These are phyloP conservation scores for Rheum nobile DNA, from an alignment of 148 eudicot genomes.

Conservation along the genomic window DNA sequence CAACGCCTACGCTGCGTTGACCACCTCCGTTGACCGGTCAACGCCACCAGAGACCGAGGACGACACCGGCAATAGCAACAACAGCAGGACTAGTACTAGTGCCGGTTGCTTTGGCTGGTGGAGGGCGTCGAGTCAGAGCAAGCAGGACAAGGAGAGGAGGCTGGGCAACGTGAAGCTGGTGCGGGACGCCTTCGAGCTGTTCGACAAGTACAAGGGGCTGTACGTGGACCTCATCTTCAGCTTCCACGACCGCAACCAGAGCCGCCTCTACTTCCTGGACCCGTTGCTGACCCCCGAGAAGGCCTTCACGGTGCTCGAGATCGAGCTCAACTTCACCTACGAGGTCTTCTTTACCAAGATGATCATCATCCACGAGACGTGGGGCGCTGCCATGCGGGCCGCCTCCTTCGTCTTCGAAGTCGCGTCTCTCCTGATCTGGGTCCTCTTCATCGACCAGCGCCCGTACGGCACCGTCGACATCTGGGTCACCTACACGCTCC, in stretches of 20 bases:
- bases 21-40: neutral
- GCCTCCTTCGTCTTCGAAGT: slow-evolving; percentile 12
- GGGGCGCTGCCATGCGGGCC: slow-evolving; percentile 13
- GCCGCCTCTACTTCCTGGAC: slow-evolving; percentile 29
- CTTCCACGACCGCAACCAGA: slow-evolving; percentile 26
- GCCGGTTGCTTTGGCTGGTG: no score
- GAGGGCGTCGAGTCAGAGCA: no score
- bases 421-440: slow-evolving; percentile 16
- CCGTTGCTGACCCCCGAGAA: slow-evolving; percentile 13
- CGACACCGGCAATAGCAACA: no score
- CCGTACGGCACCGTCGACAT: slow-evolving; percentile 10
- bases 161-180: slow-evolving; percentile 20
- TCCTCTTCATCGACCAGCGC: neutral
- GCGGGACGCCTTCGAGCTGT: slow-evolving; percentile 21
- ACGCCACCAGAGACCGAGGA: neutral
- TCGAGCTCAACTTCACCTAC: slow-evolving; percentile 42
- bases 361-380: slow-evolving; percentile 11
- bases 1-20: neutral
- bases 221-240: slow-evolving; percentile 42
- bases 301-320: slow-evolving; percentile 41
- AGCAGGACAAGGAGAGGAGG: neutral
- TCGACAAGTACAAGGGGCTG: slow-evolving; percentile 31
- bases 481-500: slow-evolving; percentile 15
- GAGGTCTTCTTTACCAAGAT: slow-evolving; percentile 39
- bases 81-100: no score